Evolutionary conservation across 805 yeast species (phyloP), one percentile per base, ranked within the genome.

Genomic region (Hanseniaspora clermontiae): DNA sequence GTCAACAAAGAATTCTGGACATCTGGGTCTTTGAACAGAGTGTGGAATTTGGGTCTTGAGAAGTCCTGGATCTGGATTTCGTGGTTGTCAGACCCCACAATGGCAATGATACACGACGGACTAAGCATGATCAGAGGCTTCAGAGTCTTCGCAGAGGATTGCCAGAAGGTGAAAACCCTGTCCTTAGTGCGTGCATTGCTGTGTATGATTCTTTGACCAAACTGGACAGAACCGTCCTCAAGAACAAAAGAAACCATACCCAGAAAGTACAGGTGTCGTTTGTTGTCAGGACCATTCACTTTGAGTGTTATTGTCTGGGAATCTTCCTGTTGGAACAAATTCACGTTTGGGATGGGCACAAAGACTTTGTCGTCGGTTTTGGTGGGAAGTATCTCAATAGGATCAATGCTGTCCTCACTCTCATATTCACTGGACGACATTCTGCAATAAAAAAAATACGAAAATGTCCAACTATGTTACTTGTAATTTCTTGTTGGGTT

Each of bases 111-210:
- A 40, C 43, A 40, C 12, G 10, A 14, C 3, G 20, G 11, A 43
- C 36, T 43, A 5, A 24, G 34, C 32, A 46, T 34, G 20, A 34
- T 34, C 11, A 46, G 11, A 1, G 57, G 47, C 10, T n/a, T 19
- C 7, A 53, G 17, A 1, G 57, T 36, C 19, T 53, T 45, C 12
- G 57, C 57, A 2, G 57, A 19, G 3, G 57, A 53, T 9, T 53
- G 57, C 51, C 51, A 46, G 29, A 46, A 36, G 11, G 17, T 49
- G 36, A 19, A 45, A 2, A 27, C 7, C 27, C 31, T 45, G n/a
- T 12, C 12, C 5, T 9, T 17, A n/a, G 2, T 6, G 10, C 12
- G n/a, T n/a, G n/a, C 31, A 24, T 15, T 4, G 14, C 24, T n/a
- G 24, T 42, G 14, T n/a, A 42, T 42, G 17, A 19, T 12, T 17